These are phyloP conservation scores for Boletus austroedulis DNA, from an alignment of 1,284 basidiomycete species.

Conservation along the genomic window DNA sequence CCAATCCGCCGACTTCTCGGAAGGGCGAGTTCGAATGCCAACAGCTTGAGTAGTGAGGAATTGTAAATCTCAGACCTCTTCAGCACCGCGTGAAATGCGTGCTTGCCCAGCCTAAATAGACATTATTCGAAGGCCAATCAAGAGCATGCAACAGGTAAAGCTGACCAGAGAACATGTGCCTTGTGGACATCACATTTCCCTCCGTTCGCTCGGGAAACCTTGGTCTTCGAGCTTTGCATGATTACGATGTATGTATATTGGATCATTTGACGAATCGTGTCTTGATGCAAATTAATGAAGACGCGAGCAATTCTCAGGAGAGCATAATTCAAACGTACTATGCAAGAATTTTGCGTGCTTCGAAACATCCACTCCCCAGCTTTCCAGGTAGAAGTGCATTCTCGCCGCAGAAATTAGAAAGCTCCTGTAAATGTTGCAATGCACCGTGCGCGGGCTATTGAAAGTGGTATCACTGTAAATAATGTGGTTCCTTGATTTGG, in stretches of 20 bases:
- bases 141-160: neutral
- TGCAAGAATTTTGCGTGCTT: slow-evolving; percentile 51
- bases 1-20: slow-evolving; percentile 43
- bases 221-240: slow-evolving; percentile 46
- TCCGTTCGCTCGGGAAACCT: slow-evolving; percentile 40
- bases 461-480: slow-evolving; percentile 77
- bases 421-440: slow-evolving; percentile 84
- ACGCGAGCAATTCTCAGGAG: slow-evolving; percentile 3
- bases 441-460: slow-evolving; percentile 62
- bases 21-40: slow-evolving; percentile 51
- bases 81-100: slow-evolving; percentile 71
- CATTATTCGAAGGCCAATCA: slow-evolving; percentile 6
- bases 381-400: slow-evolving; percentile 77
- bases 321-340: slow-evolving; percentile 40
- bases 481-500: slow-evolving; percentile 66
- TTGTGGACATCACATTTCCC: slow-evolving; percentile 47
- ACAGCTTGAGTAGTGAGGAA: slow-evolving; percentile 42
- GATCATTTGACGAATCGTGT: slow-evolving; percentile 57
- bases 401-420: slow-evolving; percentile 87
- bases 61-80: slow-evolving; percentile 52
- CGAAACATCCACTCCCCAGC: slow-evolving; percentile 49
- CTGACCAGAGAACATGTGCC: slow-evolving; percentile 62
- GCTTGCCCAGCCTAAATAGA: slow-evolving; percentile 69
- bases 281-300: slow-evolving; percentile 35
- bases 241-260: slow-evolving; percentile 54